These are phyloP conservation scores for Simplicillium sp. DNA, from an alignment of 2,329 filamentous ascomycete genomes.

Conservation along the genomic window DNA sequence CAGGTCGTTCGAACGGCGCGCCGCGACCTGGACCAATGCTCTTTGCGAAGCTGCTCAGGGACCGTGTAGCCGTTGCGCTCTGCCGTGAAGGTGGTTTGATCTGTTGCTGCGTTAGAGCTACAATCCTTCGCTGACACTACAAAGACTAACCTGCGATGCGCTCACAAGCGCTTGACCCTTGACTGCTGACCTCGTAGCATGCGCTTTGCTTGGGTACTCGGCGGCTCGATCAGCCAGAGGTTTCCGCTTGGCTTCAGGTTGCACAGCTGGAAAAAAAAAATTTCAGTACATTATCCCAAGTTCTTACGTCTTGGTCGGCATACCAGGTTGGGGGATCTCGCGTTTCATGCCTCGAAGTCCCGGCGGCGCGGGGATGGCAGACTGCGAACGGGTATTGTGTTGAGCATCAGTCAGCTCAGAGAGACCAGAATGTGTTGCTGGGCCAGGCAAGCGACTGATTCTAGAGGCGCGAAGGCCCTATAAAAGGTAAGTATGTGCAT, in stretches of 20 bases:
- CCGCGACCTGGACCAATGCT: conserved; percentile 45
- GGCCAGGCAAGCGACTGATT: conserved; percentile 6
- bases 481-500: background rate
- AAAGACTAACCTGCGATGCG: conserved; percentile 12
- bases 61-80: conserved; percentile 17
- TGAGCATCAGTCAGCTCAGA: conserved; percentile 52
- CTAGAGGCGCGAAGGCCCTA: conserved; percentile 3
- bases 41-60: conserved; percentile 41
- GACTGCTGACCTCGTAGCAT: conserved; percentile 29
- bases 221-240: conserved; percentile 44
- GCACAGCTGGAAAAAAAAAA: conserved; percentile 27
- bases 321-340: conserved; percentile 34
- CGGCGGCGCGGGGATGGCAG: conserved; percentile 29
- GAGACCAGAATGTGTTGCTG: conserved; percentile 20
- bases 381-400: conserved; percentile 42
- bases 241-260: conserved; percentile 52
- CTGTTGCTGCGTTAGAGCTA: no score
- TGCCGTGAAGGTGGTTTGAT: conserved; percentile 24
- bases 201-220: conserved; percentile 35
- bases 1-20: conserved; percentile 33
- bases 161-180: conserved; percentile 29
- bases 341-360: conserved; percentile 39
- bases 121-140: conserved; percentile 16
- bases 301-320: conserved; percentile 4
- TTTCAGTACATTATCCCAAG: conserved; percentile 9